Evolutionary conservation across 83 land plant genomes (phyloP).

Genomic region (Picea engelmannii): DNA sequence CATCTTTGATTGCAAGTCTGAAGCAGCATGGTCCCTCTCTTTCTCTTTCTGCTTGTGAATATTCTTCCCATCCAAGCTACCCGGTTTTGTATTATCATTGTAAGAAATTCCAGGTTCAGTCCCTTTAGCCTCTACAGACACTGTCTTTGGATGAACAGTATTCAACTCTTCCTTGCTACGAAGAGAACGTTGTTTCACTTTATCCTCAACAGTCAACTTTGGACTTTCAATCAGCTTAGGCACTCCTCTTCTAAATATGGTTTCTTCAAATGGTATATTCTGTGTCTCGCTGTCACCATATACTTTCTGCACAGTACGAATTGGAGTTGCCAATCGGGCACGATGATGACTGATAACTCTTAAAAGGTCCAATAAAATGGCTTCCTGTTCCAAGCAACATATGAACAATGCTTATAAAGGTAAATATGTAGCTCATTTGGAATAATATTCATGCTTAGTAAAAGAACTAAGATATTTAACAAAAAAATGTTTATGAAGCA

Average conservation of each 20-base stretch:
- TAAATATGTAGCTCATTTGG: neutral
- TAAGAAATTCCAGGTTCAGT: neutral
- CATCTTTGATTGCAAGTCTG: constrained; percentile 5
- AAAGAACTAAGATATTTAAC: neutral
- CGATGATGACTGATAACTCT: constrained; percentile 91
- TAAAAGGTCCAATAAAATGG: constrained; percentile 75
- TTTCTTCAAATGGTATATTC: constrained; percentile 67
- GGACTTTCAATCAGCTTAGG: constrained; percentile 62
- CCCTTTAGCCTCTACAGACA: constrained; percentile 10
- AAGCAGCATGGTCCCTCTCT: neutral
- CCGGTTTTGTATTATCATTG: neutral
- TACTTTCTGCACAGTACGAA: constrained; percentile 85
- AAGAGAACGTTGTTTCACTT: constrained; percentile 13
- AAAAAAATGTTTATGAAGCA: neutral
- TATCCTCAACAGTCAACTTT: constrained; percentile 60
- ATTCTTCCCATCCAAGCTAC: neutral
- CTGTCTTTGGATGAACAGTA: constrained; percentile 11
- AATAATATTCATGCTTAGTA: neutral
- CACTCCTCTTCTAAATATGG: constrained; percentile 27
- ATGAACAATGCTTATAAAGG: neutral
- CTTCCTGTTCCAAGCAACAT: constrained; percentile 66
- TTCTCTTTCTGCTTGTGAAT: neutral
- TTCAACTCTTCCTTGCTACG: constrained; percentile 22
- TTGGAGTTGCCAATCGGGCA: constrained; percentile 97
- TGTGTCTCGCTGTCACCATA: constrained; percentile 66